phyloP scores from a whole-genome alignment of 148 eudicot species.

The Cornus suecica region DNA sequence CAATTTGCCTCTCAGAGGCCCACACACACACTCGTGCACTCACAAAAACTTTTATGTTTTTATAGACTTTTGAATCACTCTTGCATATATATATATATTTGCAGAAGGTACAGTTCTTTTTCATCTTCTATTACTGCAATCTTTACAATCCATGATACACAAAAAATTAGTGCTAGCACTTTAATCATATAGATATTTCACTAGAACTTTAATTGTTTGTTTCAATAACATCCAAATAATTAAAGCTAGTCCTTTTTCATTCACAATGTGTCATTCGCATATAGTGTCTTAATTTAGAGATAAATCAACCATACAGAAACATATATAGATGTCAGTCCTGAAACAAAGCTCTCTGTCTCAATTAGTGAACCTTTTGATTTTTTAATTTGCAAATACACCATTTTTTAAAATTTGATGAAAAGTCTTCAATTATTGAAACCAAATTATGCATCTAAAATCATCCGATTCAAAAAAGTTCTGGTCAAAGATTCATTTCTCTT shows the following conservation, averaged over 20 bases:
- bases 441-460: not conserved
- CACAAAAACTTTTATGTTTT: no score
- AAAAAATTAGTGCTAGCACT: no score
- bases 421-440: not conserved
- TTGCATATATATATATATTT: no score
- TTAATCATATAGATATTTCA: slow-evolving; percentile 6
- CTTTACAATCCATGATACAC: no score
- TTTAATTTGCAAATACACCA: not conserved
- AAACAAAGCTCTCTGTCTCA: not conserved
- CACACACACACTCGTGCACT: no score
- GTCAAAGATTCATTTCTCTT: not conserved
- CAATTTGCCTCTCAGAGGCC: no score
- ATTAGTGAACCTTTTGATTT: not conserved
- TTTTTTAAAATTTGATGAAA: not conserved
- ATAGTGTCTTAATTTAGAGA: not conserved
- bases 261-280: not conserved
- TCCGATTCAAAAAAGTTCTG: not conserved
- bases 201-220: no score
- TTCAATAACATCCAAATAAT: not conserved
- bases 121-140: no score
- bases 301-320: not conserved
- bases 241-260: not conserved
- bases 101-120: no score
- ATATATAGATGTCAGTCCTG: not conserved
- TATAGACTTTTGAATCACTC: no score